A percentile compares a stretch with the other conserved stretches of the same genome.
Evolutionary conservation across 2,329 filamentous ascomycete species (phyloP).

Genomic region (Aulographum hederae): DNA sequence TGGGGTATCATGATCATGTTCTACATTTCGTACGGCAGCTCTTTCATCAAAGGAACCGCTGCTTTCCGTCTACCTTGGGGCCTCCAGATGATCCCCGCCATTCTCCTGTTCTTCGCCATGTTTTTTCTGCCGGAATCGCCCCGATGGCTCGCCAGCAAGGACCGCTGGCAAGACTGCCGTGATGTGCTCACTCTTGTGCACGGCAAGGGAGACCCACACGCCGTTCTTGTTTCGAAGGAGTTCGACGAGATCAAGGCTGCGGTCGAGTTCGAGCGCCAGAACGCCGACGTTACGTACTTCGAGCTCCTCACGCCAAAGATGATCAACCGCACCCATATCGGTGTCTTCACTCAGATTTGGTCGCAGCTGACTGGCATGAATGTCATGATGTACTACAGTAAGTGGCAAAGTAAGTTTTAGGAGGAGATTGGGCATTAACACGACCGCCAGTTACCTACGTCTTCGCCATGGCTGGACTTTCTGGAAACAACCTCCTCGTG

Average conservation of each 20-base stretch:
- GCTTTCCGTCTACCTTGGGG: constrained; percentile 20
- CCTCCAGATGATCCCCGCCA: constrained; percentile 18
- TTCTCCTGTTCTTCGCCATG: constrained; percentile 25
- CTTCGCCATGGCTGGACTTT: constrained; percentile 54
- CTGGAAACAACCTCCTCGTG: constrained; percentile 38
- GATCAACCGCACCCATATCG: constrained; percentile 51
- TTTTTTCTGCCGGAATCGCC: constrained; percentile 30
- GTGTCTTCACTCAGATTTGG: constrained; percentile 59
- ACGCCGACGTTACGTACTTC: constrained; percentile 49
- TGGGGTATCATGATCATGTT: constrained; percentile 31
- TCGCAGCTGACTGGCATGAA: constrained; percentile 63
- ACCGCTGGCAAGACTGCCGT: constrained; percentile 25
- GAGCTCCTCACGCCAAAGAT: constrained; percentile 59
- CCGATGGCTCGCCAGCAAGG: constrained; percentile 26
- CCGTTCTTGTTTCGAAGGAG: constrained; percentile 48
- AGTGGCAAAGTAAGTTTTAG: constrained; percentile 4
- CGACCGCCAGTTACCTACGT: constrained; percentile 37
- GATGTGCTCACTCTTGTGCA: constrained; percentile 24
- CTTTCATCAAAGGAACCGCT: constrained; percentile 12
- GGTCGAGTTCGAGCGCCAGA: constrained; percentile 53
- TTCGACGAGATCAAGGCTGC: constrained; percentile 55
- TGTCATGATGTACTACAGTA: constrained; percentile 36
- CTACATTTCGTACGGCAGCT: constrained; percentile 18
- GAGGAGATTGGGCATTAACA: constrained; percentile 23
- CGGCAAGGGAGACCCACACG: constrained; percentile 40